Base-by-base conservation (phyloP, 2,329 filamentous ascomycete species). In the Domatiomyces catenatus region DNA sequence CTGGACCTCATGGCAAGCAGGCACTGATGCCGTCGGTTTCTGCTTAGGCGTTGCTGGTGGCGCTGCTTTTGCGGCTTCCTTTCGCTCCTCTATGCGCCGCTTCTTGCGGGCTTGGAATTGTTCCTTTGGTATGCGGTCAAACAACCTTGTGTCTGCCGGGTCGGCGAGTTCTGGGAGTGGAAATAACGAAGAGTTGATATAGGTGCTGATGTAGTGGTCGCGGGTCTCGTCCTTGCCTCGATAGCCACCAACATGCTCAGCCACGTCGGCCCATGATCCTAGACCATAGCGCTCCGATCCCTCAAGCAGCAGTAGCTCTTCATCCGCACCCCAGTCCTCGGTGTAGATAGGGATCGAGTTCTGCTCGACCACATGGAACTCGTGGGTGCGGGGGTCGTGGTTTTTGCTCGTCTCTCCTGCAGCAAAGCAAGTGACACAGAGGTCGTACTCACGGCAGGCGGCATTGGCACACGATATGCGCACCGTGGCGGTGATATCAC, bases 331-430 rank as follows among this genome's bases (percentile, higher is more conserved):
- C 92, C 92, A 98, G 63, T 94, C 89, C 52, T 80, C 77, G 58
- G 89, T 83, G 62, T 94, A 98, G 52, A 98, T 96, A 1, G 92
- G 92, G 47, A 98, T 94, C 0, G 90, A 95, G 64, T 98, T 94
- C 62, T 96, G 92, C 66, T 98, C 92, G 58, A 98, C 95, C 32
- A 98, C 92, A 56, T 86, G 84, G 66, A 83, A 98, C 12, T 86
- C 75, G 68, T 98, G 92, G 10, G 84, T 85, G 4, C 81, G 76
- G 6, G 92, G 90, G 58, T 93, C 82, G 66, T 98, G 92, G 50
- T 84, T 81, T 60, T 86, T 85, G 55, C 86, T 86, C 45, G 77
- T 75, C 61, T 86, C 79, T 56, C 87, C 90, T 57, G 84, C 81
- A 32, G 86, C 77, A 67, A 98, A 98, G 69, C 92, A 98, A 49